Evolutionary conservation across 495 filamentous ascomycete species (phyloP).

Genomic region (Durotheca rogersii): DNA sequence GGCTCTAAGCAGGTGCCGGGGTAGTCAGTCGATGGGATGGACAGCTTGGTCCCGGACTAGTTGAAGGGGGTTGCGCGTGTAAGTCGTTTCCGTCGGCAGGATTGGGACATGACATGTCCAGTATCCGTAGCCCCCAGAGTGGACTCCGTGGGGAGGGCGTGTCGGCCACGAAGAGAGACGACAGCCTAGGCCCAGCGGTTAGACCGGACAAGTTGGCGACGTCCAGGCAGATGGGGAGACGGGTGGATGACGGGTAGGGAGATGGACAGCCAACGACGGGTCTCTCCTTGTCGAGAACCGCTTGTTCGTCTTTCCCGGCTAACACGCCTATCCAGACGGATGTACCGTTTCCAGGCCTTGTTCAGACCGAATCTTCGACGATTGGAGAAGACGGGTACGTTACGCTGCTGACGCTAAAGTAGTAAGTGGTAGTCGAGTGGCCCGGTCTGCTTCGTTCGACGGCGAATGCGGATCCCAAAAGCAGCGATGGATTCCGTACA

Average conservation of each 20-base stretch:
- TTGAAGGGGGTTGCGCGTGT: conserved; percentile 3
- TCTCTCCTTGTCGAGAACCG: not conserved
- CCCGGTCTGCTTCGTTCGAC: too few relatives aligned
- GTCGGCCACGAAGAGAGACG: conserved; percentile 6
- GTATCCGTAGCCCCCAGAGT: conserved; percentile 1
- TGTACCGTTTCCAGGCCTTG: conserved; percentile 23
- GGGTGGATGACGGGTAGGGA: not conserved
- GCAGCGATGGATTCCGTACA: conserved; percentile 41
- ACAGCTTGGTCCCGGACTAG: not conserved
- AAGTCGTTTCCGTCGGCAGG: conserved; percentile 7
- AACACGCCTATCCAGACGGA: conserved; percentile 20
- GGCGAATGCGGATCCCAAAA: too few relatives aligned
- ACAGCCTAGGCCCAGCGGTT: conserved; percentile 2
- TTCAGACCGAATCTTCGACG: conserved; percentile 6
- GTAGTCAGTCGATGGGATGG: too few relatives aligned
- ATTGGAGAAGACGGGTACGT: conserved; percentile 40
- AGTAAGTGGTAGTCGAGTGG: conserved; percentile 23
- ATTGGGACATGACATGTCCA: conserved; percentile 17
- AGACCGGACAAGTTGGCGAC: conserved; percentile 4
- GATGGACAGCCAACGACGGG: not conserved
- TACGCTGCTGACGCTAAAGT: conserved; percentile 46
- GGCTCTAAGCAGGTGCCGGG: too few relatives aligned
- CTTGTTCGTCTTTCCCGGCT: conserved; percentile 6
- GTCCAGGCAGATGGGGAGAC: conserved; percentile 11
- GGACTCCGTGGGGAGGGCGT: conserved; percentile 9